Percentiles rank a stretch among this genome's conserved stretches.
These are phyloP conservation scores for Irineochytrium annulatum DNA, from an alignment of 192 early-diverging fungal genomes.

Conservation along the genomic window DNA sequence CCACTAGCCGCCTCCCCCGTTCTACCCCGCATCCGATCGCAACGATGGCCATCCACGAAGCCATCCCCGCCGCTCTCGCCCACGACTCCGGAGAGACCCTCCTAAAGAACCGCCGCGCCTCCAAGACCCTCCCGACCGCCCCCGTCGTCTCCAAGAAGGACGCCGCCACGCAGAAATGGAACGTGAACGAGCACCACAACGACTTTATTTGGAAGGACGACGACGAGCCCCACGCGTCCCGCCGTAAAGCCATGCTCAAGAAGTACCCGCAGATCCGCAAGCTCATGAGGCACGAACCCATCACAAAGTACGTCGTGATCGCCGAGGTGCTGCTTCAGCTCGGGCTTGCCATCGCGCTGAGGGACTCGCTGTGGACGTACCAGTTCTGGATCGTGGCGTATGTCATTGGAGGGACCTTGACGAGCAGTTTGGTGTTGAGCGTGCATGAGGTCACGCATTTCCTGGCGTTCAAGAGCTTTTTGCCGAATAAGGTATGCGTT, in stretches of 20 bases:
- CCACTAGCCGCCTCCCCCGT: no score
- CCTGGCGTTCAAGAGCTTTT: slow-evolving; percentile 67
- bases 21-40: no score
- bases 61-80: no score
- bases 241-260: slow-evolving; percentile 81
- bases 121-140: background rate
- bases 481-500: slow-evolving; percentile 85
- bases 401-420: slow-evolving; percentile 77
- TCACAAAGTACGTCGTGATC: slow-evolving; percentile 71
- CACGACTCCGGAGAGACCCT: no score
- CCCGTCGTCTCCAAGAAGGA: background rate
- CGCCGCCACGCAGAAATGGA: background rate
- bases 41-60: no score
- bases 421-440: slow-evolving; percentile 73
- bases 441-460: slow-evolving; percentile 94
- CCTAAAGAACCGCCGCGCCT: no score
- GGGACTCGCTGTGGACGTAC: slow-evolving; percentile 62
- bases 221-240: slow-evolving; percentile 92
- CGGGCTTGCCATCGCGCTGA: slow-evolving; percentile 60
- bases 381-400: slow-evolving; percentile 65
- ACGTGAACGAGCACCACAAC: slow-evolving; percentile 1
- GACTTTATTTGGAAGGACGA: slow-evolving; percentile 32
- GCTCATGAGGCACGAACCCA: slow-evolving; percentile 78
- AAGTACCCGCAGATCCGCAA: slow-evolving; percentile 84
- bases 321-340: slow-evolving; percentile 67